phyloP scores from a whole-genome alignment of 257 asterid species.

The Apocynum venetum region DNA sequence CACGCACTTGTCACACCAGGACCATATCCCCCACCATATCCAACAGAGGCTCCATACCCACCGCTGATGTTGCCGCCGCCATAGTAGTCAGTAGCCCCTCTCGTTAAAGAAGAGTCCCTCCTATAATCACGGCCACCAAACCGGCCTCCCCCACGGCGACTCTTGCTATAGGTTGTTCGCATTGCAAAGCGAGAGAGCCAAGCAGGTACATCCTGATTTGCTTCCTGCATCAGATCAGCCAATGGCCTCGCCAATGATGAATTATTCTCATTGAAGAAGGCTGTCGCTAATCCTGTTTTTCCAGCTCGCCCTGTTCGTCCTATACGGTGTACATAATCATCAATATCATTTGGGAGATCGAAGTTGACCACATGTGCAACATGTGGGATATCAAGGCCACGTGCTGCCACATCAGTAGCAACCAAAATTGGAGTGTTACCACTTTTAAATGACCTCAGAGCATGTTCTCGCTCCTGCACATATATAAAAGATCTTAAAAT shows the following conservation, averaged over 20 bases:
- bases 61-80: constrained; percentile 36
- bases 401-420: constrained; percentile 96
- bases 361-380: constrained; percentile 92
- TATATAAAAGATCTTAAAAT: not conserved
- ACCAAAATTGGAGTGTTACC: constrained; percentile 86
- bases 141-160: constrained; percentile 69
- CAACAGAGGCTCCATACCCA: constrained; percentile 35
- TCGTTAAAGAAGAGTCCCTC: constrained; percentile 43
- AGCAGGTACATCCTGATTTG: constrained; percentile 96
- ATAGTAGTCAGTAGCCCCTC: constrained; percentile 56
- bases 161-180: constrained; percentile 47
- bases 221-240: constrained; percentile 85
- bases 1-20: constrained; percentile 68
- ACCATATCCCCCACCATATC: constrained; percentile 51
- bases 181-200: constrained; percentile 83
- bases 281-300: constrained; percentile 84
- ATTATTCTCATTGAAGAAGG: constrained; percentile 81
- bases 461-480: constrained; percentile 81
- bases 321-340: constrained; percentile 92
- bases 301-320: constrained; percentile 98
- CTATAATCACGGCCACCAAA: constrained; percentile 85
- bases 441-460: constrained; percentile 82
- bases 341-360: constrained; percentile 90
- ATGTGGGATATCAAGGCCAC: constrained; percentile 96
- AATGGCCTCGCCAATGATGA: constrained; percentile 67